phyloP scores from a whole-genome alignment of 257 asterid genomes.

The Coffea eugenioides region DNA sequence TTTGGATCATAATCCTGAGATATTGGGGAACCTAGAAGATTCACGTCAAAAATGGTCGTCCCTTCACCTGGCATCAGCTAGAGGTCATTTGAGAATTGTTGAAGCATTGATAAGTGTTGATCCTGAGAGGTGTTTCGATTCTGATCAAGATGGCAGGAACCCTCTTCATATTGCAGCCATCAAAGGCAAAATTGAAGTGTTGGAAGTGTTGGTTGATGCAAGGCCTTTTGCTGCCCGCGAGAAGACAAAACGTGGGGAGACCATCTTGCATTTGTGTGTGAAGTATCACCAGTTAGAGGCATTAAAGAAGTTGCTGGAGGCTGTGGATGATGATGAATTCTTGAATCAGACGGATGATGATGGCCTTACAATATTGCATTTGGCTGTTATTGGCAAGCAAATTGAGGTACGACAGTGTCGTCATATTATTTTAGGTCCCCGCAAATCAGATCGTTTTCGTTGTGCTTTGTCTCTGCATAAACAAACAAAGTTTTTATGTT shows the following conservation, averaged over 20 bases:
- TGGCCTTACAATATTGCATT: conserved; percentile 35
- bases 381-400: conserved; percentile 37
- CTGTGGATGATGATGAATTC: conserved; percentile 4
- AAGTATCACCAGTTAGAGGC: conserved; percentile 28
- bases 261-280: not conserved
- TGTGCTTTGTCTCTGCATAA: too few relatives aligned
- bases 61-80: conserved; percentile 17
- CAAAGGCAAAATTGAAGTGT: conserved; percentile 15
- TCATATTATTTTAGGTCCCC: too few relatives aligned
- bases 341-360: conserved; percentile 29
- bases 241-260: not conserved
- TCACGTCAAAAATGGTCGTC: not conserved
- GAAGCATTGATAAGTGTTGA: not conserved
- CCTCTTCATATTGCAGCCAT: conserved; percentile 22
- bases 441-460: too few relatives aligned
- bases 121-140: not conserved
- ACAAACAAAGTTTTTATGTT: too few relatives aligned
- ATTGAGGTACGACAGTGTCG: conserved; percentile 21
- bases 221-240: conserved; percentile 9
- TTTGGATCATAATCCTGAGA: too few relatives aligned
- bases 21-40: not conserved
- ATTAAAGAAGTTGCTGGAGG: conserved; percentile 18
- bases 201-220: not conserved
- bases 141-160: not conserved
- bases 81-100: conserved; percentile 11